These are phyloP conservation scores for Blastobotrys robertii DNA, from an alignment of 805 yeast species.

Conservation along the genomic window DNA sequence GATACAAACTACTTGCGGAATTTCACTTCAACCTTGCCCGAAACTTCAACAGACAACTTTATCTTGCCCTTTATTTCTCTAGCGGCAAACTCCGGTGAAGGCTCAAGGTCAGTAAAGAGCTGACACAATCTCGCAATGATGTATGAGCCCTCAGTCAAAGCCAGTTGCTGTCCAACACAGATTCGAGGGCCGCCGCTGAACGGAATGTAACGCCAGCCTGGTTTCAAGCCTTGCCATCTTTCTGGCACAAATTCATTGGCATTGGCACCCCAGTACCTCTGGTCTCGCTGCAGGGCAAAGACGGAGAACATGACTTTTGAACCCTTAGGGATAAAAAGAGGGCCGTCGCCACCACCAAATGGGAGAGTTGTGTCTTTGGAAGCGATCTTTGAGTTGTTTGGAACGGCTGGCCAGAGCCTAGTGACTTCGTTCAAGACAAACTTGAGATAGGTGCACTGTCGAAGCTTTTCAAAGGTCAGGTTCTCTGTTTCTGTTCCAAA, in stretches of 20 bases:
- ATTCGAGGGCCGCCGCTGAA: conserved; percentile 42
- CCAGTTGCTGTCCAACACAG: conserved; percentile 41
- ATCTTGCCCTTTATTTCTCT: too few relatives aligned
- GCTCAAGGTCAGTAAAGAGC: conserved; percentile 19
- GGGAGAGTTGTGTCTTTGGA: conserved; percentile 40
- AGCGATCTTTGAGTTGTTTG: conserved; percentile 38
- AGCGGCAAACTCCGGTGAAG: neutral
- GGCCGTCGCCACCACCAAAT: conserved; percentile 42
- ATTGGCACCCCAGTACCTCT: conserved; percentile 35
- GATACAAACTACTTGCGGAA: too few relatives aligned
- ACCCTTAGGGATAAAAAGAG: conserved; percentile 37
- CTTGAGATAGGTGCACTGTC: conserved; percentile 38
- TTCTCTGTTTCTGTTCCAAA: conserved; percentile 24
- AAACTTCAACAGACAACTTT: too few relatives aligned
- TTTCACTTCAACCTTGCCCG: too few relatives aligned
- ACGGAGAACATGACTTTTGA: conserved; percentile 32
- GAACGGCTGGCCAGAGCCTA: conserved; percentile 44
- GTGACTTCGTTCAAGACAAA: conserved; percentile 39
- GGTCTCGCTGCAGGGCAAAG: conserved; percentile 32
- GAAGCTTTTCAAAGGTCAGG: conserved; percentile 37
- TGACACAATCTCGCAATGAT: conserved; percentile 32
- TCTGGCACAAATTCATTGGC: conserved; percentile 36
- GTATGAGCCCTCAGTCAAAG: conserved; percentile 37
- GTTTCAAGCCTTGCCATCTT: conserved; percentile 31
- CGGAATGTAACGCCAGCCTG: conserved; percentile 35